These are phyloP conservation scores for Leccinum aurantiacum DNA, from an alignment of 768 basidiomycete species.

Conservation along the genomic window DNA sequence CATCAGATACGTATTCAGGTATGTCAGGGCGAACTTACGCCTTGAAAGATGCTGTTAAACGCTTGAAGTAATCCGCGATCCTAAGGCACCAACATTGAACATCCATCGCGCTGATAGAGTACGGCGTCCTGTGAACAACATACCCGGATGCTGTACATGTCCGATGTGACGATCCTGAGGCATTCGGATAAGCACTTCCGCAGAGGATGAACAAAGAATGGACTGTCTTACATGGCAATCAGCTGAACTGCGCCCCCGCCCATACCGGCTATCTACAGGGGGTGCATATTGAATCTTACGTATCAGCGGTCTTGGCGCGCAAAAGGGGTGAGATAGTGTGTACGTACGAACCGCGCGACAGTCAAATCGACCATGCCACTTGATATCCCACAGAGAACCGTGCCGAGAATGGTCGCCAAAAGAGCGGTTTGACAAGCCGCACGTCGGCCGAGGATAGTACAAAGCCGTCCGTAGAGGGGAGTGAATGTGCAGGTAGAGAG, in stretches of 20 bases:
- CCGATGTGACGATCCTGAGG: conserved; percentile 24
- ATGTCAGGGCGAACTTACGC: conserved; percentile 9
- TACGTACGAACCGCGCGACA: conserved; percentile 63
- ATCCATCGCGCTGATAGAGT: neutral
- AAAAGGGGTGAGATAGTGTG: neutral
- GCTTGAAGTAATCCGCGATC: conserved; percentile 38
- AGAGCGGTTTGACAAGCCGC: conserved; percentile 67
- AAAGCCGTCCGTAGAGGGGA: conserved; percentile 74
- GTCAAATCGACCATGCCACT: conserved; percentile 67
- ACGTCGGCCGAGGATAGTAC: conserved; percentile 68
- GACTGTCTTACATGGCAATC: conserved; percentile 18
- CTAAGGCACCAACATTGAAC: neutral
- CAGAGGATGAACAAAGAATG: neutral
- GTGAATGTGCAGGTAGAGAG: conserved; percentile 80
- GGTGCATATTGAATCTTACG: neutral
- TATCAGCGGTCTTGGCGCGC: neutral
- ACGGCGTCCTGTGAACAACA: neutral
- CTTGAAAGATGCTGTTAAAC: conserved; percentile 36
- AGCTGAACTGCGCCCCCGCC: conserved; percentile 23
- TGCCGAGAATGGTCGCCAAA: conserved; percentile 57
- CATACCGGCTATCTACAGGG: conserved; percentile 22
- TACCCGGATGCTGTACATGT: conserved; percentile 23
- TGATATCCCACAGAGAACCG: conserved; percentile 65
- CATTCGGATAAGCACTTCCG: neutral
- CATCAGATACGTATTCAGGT: neutral